phyloP scores from a whole-genome alignment of 768 basidiomycete genomes.

The Tylopilus felleus region DNA sequence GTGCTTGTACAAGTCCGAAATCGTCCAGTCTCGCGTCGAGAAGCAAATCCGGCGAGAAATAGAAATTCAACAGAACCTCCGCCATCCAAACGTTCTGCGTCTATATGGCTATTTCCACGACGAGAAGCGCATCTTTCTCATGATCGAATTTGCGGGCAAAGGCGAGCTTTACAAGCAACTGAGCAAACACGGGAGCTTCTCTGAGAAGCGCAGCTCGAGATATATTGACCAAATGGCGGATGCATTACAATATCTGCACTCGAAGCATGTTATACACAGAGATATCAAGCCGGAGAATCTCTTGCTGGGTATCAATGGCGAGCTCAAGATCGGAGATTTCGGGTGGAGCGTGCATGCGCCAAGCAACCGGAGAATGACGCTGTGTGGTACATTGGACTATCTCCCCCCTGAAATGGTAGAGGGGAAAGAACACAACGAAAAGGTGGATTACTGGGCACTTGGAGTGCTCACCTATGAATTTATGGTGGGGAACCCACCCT shows the following conservation, averaged over 20 bases:
- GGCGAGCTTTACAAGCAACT: constrained; percentile 98
- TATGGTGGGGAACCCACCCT: constrained; percentile 77
- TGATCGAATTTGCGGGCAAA: constrained; percentile 96
- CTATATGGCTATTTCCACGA: constrained; percentile 99
- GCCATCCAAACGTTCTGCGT: constrained; percentile 92
- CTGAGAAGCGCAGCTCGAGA: constrained; percentile 80
- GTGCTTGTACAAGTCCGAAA: constrained; percentile 94
- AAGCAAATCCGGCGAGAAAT: constrained; percentile 97
- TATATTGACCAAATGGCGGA: constrained; percentile 99
- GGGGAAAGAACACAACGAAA: constrained; percentile 81
- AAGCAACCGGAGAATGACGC: constrained; percentile 79
- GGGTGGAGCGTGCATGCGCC: constrained; percentile 99
- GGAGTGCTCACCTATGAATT: constrained; percentile 98
- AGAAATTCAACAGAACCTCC: constrained; percentile 94
- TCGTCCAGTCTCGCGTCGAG: constrained; percentile 87
- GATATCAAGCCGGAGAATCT: constrained; percentile 99
- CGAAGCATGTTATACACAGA: constrained; percentile 96
- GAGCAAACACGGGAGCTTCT: constrained; percentile 79
- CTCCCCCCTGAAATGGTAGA: constrained; percentile 99
- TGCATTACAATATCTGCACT: constrained; percentile 86
- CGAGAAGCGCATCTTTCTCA: constrained; percentile 94
- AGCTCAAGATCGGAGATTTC: constrained; percentile 97
- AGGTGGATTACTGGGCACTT: constrained; percentile 94
- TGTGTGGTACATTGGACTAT: constrained; percentile 96
- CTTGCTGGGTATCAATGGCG: constrained; percentile 89